A percentile compares a stretch with the other conserved stretches of the same genome.
Conservation (phyloP, 345 rosid genomes). For the Eucalyptus erythrocorys region DNA sequence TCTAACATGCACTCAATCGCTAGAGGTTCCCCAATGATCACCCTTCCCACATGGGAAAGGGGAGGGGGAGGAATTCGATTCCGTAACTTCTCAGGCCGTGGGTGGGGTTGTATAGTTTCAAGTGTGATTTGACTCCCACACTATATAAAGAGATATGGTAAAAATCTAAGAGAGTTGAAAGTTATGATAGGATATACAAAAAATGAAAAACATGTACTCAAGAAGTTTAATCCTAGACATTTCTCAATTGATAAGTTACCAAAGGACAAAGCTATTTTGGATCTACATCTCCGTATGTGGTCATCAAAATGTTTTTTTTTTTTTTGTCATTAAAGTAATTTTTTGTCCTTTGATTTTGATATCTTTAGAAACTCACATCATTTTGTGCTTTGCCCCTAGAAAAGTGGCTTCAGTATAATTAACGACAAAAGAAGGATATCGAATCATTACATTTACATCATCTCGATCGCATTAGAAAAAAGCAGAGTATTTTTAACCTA, state of each 20-base stretch:
- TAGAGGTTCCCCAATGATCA: fast-evolving
- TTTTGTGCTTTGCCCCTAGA: background rate
- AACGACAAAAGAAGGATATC: background rate
- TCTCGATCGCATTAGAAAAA: background rate
- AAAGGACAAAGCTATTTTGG: background rate
- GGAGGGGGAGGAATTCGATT: no score
- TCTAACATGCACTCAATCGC: background rate
- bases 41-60: no score
- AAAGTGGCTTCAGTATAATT: background rate
- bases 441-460: background rate
- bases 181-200: no score
- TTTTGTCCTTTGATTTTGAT: background rate
- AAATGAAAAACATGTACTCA: background rate
- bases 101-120: no score
- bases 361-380: background rate
- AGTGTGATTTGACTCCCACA: no score
- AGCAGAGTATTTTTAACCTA: background rate
- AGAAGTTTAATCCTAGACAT: background rate
- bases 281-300: background rate
- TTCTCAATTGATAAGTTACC: background rate
- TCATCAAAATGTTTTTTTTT: background rate
- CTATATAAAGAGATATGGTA: fast-evolving
- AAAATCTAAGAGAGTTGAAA: no score
- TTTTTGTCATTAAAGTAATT: background rate
- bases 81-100: fast-evolving